Evolutionary conservation across 768 basidiomycete species (phyloP), one percentile per base, ranked within the genome.

Genomic region (Rhodotorula taiwanensis): DNA sequence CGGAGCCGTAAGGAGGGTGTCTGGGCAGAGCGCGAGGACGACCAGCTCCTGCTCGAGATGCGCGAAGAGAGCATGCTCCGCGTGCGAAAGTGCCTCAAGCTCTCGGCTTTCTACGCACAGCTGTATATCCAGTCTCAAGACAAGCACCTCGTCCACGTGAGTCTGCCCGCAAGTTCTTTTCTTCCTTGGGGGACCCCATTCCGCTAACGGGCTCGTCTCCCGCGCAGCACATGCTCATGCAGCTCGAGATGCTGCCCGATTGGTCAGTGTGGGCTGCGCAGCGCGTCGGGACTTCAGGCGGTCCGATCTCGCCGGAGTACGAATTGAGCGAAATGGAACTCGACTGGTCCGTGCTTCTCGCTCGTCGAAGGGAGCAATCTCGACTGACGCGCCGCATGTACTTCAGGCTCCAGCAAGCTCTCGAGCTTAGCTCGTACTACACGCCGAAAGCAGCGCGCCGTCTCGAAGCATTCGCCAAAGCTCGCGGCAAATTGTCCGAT

Each of bases 131-230:
- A 59, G 34, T 41, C 33, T 10, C 57, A 60, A 31, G 66, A 68
- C 55, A 68, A 68, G 50, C 66, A 68, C 21, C 58, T 68, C 44
- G 66, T 63, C 10, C 58, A 68, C 30, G 62, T 64, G 43, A 34
- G 62, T 30, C 23, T 31, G 15, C 28, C 25, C 25, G 4, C 42
- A 28, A 20, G 15, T 31, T 27, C 36, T 27, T 18, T n/a, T n/a
- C n/a, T n/a, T n/a, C n/a, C n/a, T n/a, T n/a, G n/a, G n/a, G n/a
- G n/a, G n/a, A n/a, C n/a, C n/a, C n/a, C n/a, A n/a, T n/a, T n/a
- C n/a, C n/a, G n/a, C n/a, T n/a, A n/a, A n/a, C n/a, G n/a, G n/a
- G n/a, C n/a, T n/a, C n/a, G n/a, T n/a, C n/a, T n/a, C n/a, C 15
- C 14, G 20, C 6, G 31, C 61, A 64, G 58, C 66, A 68, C 54